Evolutionary conservation across 1,139 yeast genomes (phyloP).

Genomic region (Nakaseomyces delphensis): DNA sequence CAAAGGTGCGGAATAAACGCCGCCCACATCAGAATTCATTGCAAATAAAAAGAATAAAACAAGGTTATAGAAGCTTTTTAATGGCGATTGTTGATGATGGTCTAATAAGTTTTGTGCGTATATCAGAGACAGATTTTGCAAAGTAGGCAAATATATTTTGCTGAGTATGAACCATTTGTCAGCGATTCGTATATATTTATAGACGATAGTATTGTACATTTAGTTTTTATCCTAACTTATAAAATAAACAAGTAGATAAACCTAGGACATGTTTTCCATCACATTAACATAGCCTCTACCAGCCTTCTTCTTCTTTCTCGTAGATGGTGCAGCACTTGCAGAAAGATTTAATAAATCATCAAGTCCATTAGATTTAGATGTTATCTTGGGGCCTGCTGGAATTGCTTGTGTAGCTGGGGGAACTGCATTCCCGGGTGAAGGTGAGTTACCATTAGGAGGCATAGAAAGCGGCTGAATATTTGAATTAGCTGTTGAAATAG

Average conservation of each 20-base stretch:
- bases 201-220: background rate
- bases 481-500: background rate
- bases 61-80: conserved; percentile 47
- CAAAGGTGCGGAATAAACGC: conserved; percentile 21
- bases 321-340: conserved; percentile 25
- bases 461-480: background rate
- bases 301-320: conserved; percentile 42
- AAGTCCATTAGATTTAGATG: conserved; percentile 38
- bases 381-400: conserved; percentile 18
- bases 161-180: no score
- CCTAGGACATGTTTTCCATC: conserved; percentile 35
- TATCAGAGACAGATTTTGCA: conserved; percentile 54
- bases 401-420: conserved; percentile 11
- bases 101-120: conserved; percentile 53
- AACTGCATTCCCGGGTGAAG: conserved; percentile 4
- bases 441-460: conserved; percentile 8
- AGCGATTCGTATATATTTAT: conserved; percentile 8
- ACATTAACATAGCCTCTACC: conserved; percentile 79
- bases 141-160: no score
- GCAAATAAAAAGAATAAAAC: conserved; percentile 32
- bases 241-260: background rate
- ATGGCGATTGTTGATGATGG: conserved; percentile 69
- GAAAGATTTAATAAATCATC: conserved; percentile 54
- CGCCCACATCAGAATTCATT: conserved; percentile 19
- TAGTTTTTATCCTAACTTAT: background rate